These are phyloP conservation scores for Phragmites australis DNA, from an alignment of 176 grass and related monocot genomes.

Conservation along the genomic window DNA sequence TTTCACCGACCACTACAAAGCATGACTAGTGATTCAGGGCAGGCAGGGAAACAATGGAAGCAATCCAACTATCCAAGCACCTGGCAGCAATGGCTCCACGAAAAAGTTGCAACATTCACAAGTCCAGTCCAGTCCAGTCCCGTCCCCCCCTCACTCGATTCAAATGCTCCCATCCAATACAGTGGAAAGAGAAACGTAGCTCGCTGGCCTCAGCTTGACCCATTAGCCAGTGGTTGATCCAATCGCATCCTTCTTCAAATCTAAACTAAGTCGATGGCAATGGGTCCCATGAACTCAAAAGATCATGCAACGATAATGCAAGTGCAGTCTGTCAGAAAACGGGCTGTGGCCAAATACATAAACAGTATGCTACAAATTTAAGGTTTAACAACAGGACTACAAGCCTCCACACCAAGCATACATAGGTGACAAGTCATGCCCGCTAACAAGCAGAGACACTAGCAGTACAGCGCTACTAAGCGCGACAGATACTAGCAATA, in stretches of 20 bases:
- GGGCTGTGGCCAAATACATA: constrained; percentile 8
- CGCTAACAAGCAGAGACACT: not conserved
- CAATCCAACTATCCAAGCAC: not conserved
- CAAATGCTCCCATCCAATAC: not conserved
- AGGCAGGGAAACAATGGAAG: not conserved
- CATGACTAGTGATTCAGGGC: no score
- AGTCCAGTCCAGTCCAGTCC: no score
- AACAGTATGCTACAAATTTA: not conserved
- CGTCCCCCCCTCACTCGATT: not conserved
- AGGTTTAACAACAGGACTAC: not conserved
- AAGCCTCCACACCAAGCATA: not conserved
- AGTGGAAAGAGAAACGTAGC: not conserved
- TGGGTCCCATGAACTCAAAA: not conserved
- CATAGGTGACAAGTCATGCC: not conserved
- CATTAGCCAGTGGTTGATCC: not conserved
- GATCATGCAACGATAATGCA: not conserved
- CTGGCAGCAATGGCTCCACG: not conserved
- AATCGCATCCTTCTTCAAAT: not conserved
- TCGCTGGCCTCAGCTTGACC: not conserved
- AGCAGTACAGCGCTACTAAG: not conserved
- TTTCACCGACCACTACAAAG: no score
- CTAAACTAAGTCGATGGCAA: not conserved
- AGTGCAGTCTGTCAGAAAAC: not conserved
- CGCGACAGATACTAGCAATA: not conserved
- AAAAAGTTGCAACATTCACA: not conserved